Base-by-base conservation (phyloP, 495 filamentous ascomycete genomes). In the Physcia stellaris region DNA sequence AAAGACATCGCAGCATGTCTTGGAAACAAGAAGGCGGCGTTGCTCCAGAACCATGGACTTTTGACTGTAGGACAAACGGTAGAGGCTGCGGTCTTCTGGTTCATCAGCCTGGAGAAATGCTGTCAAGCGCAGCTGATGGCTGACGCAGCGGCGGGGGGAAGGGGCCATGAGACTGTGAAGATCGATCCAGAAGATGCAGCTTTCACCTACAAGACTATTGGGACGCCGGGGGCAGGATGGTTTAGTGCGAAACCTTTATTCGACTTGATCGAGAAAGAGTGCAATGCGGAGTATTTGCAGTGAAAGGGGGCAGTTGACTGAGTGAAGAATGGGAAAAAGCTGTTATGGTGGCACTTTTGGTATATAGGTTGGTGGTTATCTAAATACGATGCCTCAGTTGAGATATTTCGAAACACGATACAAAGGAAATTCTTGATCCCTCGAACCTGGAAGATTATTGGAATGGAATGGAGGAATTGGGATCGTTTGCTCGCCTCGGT, bases 91-190 rank as follows among this genome's bases (percentile, higher is more conserved):
- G 67, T 86, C 1, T 83, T 77, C 51, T 86, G 80, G 80, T 86
- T 86, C 53, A 58, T 81, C 23, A 77, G 69, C 36, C 48, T 87
- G 42, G 81, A 85, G 44, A 80, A 75, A 46, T 81, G 75, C 54
- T 86, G 81, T 50, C 70, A 85, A 49, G 68, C 70, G n/a, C 80
- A 86, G 55, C 54, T 87, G 23, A 46, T 85, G 41, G 82, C 80
- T 4, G 82, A 87, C 54, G 82, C 82, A 1, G 80, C 80, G 3
- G 79, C 79, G 6, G 63, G 54, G 0, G 79, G 78, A 5, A 60
- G 73, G 1, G 82, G 80, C 3, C 67, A 66, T 1, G 54, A 64
- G 48, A 80, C 78, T 2, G 54, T 80, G 28, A 79, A 78, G 56
- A 77, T 87, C 45, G 59, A 64, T 13, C 74, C 81, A 0, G 68